A percentile compares a stretch with the other conserved stretches of the same genome.
Conservation (phyloP, 1,284 basidiomycete genomes). For the Microstroma glucosiphilum region DNA sequence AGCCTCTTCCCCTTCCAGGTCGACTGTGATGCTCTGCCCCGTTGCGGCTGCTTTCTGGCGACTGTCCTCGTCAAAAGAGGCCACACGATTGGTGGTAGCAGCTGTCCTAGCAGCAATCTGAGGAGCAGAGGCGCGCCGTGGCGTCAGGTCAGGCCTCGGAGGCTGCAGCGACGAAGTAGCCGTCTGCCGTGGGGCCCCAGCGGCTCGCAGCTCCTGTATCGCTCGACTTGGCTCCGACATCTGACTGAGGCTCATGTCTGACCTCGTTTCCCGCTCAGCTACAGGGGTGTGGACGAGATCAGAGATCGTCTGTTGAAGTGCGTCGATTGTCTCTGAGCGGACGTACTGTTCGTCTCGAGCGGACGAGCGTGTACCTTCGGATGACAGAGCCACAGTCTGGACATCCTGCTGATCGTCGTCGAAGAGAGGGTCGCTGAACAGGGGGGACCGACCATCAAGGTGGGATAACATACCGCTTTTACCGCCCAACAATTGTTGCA, state of each 20-base stretch:
- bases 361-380: neutral
- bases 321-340: neutral
- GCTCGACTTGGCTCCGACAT: neutral
- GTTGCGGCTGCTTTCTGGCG: too few species aligned
- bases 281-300: neutral
- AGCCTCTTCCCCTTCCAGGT: neutral
- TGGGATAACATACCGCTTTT: neutral
- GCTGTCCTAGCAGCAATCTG: neutral
- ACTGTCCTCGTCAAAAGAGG: too few species aligned
- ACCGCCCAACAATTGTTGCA: neutral
- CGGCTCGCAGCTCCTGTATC: neutral
- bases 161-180: neutral
- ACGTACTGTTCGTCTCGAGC: neutral
- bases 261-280: neutral
- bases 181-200: neutral
- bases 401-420: neutral
- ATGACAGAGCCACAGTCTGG: neutral
- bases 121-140: neutral
- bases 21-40: neutral
- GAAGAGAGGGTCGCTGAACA: slow-evolving; percentile 2
- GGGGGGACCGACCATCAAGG: neutral
- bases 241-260: too few species aligned
- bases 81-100: too few species aligned
- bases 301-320: neutral
- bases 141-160: neutral